These are phyloP conservation scores for Nyctanthes arbortristis DNA, from an alignment of 257 asterid species.

Conservation along the genomic window DNA sequence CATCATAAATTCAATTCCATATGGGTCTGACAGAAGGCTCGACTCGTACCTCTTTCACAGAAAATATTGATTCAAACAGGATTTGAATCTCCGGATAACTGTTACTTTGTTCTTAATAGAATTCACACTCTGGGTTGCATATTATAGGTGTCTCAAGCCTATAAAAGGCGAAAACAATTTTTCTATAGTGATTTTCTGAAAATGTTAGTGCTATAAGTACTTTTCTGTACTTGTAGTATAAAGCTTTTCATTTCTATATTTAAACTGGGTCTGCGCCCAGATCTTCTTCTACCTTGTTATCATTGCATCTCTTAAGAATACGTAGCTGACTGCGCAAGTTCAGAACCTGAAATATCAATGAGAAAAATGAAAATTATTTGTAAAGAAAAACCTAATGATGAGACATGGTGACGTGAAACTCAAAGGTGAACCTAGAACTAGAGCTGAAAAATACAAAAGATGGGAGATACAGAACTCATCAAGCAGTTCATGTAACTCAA, in stretches of 20 bases:
- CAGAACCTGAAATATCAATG: conserved; percentile 55
- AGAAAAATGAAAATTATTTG: conserved; percentile 8
- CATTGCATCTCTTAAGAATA: conserved; percentile 83
- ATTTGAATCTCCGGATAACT: conserved; percentile 29
- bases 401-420: neutral
- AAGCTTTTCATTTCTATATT: conserved; percentile 14
- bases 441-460: neutral
- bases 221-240: conserved; percentile 17
- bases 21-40: conserved; percentile 24
- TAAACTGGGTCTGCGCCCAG: conserved; percentile 59
- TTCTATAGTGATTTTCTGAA: conserved; percentile 28
- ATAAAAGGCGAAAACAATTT: conserved; percentile 38
- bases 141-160: conserved; percentile 42
- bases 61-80: conserved; percentile 28
- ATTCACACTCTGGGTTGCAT: conserved; percentile 20
- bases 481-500: neutral
- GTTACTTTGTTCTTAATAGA: conserved; percentile 26
- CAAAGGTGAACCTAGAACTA: conserved; percentile 8
- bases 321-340: conserved; percentile 79
- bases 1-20: conserved; percentile 18
- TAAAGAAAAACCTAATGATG: neutral
- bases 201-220: conserved; percentile 20
- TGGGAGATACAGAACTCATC: neutral
- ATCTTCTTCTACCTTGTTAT: conserved; percentile 85
- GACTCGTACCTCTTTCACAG: conserved; percentile 7